These are phyloP conservation scores for Wickerhamiella galacta DNA, from an alignment of 805 yeast species.

Conservation along the genomic window DNA sequence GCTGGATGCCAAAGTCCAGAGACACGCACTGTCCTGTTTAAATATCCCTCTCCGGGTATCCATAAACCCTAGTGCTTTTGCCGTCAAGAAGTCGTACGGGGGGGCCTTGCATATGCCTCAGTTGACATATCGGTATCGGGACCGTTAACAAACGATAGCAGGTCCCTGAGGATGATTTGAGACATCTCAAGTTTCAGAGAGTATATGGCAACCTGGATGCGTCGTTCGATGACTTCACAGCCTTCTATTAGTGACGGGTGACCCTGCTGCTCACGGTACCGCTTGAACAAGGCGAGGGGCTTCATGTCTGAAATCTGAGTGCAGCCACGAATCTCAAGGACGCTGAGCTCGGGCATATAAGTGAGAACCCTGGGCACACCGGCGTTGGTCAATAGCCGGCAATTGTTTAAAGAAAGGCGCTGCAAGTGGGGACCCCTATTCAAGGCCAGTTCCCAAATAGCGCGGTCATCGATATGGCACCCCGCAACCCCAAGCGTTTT, in stretches of 20 bases:
- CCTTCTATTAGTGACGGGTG: constrained; percentile 53
- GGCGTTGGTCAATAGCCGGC: constrained; percentile 40
- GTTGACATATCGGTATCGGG: constrained; percentile 7
- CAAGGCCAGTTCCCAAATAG: constrained; percentile 65
- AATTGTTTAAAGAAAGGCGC: constrained; percentile 61
- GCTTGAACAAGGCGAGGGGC: constrained; percentile 53
- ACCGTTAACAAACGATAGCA: constrained; percentile 30
- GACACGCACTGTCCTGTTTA: no score
- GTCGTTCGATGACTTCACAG: constrained; percentile 48
- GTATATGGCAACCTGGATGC: constrained; percentile 44
- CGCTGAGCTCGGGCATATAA: constrained; percentile 43
- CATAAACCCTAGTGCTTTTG: no score
- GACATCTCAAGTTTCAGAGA: constrained; percentile 40
- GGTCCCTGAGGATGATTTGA: constrained; percentile 42
- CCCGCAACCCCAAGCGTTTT: constrained; percentile 81
- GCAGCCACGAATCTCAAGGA: constrained; percentile 60
- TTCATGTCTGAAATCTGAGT: constrained; percentile 37
- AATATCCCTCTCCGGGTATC: no score
- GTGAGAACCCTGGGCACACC: constrained; percentile 39
- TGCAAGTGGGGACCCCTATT: constrained; percentile 34
- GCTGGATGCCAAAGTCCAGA: no score
- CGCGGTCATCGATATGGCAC: constrained; percentile 57
- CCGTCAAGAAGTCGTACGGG: no score
- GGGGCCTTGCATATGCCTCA: no score
- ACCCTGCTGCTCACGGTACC: constrained; percentile 21